Base-by-base conservation (phyloP, 805 yeast species). In the Schizosaccharomyces octosporus region DNA sequence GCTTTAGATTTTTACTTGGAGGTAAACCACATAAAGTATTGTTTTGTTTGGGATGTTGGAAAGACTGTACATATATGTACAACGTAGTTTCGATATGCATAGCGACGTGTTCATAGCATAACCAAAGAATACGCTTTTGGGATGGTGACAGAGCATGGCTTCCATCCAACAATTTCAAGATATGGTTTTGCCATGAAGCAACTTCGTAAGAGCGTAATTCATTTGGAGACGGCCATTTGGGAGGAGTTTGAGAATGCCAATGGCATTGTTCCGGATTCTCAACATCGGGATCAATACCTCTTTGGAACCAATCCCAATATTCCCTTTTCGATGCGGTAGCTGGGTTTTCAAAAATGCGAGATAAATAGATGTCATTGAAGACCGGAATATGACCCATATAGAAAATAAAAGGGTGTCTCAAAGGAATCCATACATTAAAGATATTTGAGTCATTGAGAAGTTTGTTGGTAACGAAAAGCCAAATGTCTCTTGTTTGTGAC, bases 261-360 rank as follows among this genome's bases (percentile, higher is more conserved):
- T 65, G 67, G 21, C 66, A 64, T 36, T 63, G 39, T n/a, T 64
- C 54, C 13, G 66, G 66, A 51, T 65, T 63, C 5, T 65, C 67
- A 15, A 65, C 59, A 61, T 65, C 66, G 11, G 67, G 67, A 58
- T 65, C 67, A 39, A 65, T 65, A 29, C 67, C 67, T 21, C 67
- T 63, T 41, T 62, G 67, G 61, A 65, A 65, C n/a, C 65, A 61
- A 32, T 62, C 62, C 48, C 61, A 39, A 45, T 51, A 54, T 7
- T 19, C 58, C 17, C 64, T 64, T 39, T 64, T 62, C 4, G 59
- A 32, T 2, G 59, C 62, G 3, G 54, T 32, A 19, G 27, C 55
- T 11, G 61, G 42, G 27, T 60, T 43, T 3, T 62, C 57, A 11
- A 58, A 24, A 2, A 65, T 60, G n/a, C 62, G 61, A 5, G 64